Base-by-base conservation (phyloP, 1,284 basidiomycete species). In the Sporisorium sorghi region DNA sequence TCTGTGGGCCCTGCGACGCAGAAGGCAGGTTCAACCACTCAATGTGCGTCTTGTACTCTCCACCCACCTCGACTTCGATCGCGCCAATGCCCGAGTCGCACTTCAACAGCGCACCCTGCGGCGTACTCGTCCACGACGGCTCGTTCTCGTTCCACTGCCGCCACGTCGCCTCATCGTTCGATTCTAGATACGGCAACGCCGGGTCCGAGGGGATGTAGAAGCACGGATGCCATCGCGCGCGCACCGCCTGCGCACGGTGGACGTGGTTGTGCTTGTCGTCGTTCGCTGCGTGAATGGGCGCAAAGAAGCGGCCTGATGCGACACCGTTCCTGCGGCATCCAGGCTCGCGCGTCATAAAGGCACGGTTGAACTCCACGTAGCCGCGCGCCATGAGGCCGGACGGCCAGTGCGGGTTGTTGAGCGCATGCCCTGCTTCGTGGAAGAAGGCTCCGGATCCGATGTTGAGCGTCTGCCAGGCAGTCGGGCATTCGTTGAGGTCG, bases 261-360 rank as follows among this genome's bases (percentile, higher is more conserved):
- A 77, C 33, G 52, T 77, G 75, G 53, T 66, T 69, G 52, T 69
- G 59, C 46, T 51, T 55, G 35, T 62, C 62, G 48, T 79, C 77
- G 37, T 75, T 70, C 15, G 42, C 73, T 0, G 59, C 54, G 35
- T 77, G 59, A 17, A 66, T 63, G 14, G 70, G 63, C 11, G 61
- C 44, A 40, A 57, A 56, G 24, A 57, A 54, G 15, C 48, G 50
- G 21, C 49, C 49, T 9, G 32, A 14, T 28, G 51, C 23, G 6
- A 59, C 43, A 12, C 57, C 54, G 23, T 60, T 67, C 28, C 62
- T 58, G 12, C 5, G 23, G 40, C 57, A 67, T 0, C 57, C 59
- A 1, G 70, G 68, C 28, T 78, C 76, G 5, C 75, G 62, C 10
- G 77, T 79, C 77, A 73, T 79, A 44, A 79, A 79, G 8, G 75